Percentiles rank a stretch among this genome's conserved stretches.
These are phyloP conservation scores for Ogataea henricii DNA, from an alignment of 805 yeast species.

Conservation along the genomic window DNA sequence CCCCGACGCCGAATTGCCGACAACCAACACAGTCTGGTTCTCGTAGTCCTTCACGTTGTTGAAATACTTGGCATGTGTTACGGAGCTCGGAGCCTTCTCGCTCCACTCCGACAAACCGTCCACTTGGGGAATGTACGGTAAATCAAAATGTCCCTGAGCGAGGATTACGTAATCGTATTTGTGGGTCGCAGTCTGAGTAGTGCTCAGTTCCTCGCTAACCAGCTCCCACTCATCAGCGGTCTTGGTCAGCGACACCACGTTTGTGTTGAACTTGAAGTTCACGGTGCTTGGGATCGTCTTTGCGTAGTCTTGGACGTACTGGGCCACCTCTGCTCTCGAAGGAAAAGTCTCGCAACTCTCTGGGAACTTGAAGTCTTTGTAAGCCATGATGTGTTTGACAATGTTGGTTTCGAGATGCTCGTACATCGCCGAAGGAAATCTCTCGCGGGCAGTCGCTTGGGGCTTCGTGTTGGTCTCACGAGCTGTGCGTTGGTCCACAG, in stretches of 20 bases:
- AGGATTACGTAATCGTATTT: conserved; percentile 41
- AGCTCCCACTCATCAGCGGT: conserved; percentile 32
- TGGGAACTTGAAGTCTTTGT: conserved; percentile 34
- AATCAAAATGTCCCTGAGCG: conserved; percentile 51
- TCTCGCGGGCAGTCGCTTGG: conserved; percentile 11
- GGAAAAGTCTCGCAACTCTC: conserved; percentile 55
- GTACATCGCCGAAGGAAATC: conserved; percentile 37
- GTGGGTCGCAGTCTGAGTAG: background rate
- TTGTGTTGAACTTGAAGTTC: conserved; percentile 39
- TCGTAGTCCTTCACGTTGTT: conserved; percentile 35
- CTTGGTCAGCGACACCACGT: conserved; percentile 46
- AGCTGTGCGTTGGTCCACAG: conserved; percentile 19
- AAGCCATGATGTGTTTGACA: conserved; percentile 34
- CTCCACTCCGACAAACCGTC: conserved; percentile 42
- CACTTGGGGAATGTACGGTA: conserved; percentile 47
- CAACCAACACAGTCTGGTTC: conserved; percentile 37
- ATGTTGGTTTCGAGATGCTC: conserved; percentile 38
- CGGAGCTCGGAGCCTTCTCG: conserved; percentile 30
- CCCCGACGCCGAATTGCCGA: conserved; percentile 67
- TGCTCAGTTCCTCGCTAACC: conserved; percentile 12
- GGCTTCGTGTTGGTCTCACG: conserved; percentile 21
- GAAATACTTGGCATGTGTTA: conserved; percentile 50
- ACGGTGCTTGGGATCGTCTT: conserved; percentile 43
- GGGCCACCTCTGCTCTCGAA: conserved; percentile 56
- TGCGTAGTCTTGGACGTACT: conserved; percentile 61